A percentile compares a stretch with the other conserved stretches of the same genome.
These are phyloP conservation scores for Venturia effusa DNA, from an alignment of 2,329 filamentous ascomycete species.

Conservation along the genomic window DNA sequence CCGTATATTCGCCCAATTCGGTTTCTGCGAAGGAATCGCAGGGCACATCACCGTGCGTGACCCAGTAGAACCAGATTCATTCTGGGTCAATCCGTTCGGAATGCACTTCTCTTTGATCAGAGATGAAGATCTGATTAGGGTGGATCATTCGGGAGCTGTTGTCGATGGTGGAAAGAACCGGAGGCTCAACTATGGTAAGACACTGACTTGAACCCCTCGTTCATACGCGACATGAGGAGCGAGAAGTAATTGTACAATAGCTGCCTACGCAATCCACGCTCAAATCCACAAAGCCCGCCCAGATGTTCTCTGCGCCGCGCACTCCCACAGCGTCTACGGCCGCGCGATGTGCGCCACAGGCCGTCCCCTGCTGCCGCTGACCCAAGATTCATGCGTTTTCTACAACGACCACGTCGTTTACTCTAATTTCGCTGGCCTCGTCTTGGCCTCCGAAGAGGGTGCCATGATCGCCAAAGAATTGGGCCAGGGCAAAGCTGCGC, in stretches of 20 bases:
- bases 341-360: slow-evolving; percentile 53
- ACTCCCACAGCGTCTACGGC: slow-evolving; percentile 48
- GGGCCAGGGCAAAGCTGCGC: slow-evolving; percentile 39
- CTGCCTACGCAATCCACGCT: slow-evolving; percentile 50
- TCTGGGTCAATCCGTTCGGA: slow-evolving; percentile 60
- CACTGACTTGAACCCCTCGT: neutral
- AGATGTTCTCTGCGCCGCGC: slow-evolving; percentile 47
- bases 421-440: slow-evolving; percentile 41
- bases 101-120: slow-evolving; percentile 52
- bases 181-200: slow-evolving; percentile 27
- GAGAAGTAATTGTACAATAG: slow-evolving; percentile 27
- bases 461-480: slow-evolving; percentile 38
- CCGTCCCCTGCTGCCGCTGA: slow-evolving; percentile 46
- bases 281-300: slow-evolving; percentile 48
- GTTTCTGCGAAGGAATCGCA: slow-evolving; percentile 46
- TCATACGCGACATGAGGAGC: slow-evolving; percentile 23
- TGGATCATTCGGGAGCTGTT: slow-evolving; percentile 49
- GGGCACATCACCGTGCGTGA: slow-evolving; percentile 54
- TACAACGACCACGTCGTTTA: slow-evolving; percentile 42
- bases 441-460: slow-evolving; percentile 43
- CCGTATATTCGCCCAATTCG: slow-evolving; percentile 28
- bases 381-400: slow-evolving; percentile 46
- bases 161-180: slow-evolving; percentile 47
- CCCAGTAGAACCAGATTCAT: slow-evolving; percentile 47
- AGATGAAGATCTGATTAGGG: slow-evolving; percentile 55